Base-by-base conservation (phyloP, 169 alveolate species). In the Plasmodium berghei region DNA sequence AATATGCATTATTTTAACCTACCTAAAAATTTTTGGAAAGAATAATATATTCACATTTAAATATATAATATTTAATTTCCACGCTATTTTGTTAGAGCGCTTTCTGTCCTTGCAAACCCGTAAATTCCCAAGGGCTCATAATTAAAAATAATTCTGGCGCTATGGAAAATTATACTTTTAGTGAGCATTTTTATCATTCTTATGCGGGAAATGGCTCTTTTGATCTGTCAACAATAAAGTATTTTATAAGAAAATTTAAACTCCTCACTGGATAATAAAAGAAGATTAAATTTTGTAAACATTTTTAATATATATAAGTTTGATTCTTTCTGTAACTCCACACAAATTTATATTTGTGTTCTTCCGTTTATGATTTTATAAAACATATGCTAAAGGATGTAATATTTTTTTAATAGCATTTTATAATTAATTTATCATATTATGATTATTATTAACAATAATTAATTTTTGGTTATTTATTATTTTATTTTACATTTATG, bases 171-270 rank as follows among this genome's bases (percentile, higher is more conserved):
- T 75, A 40, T 55, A 70, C 49, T 75, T 75, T 75, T 52, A 75
- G 77, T 40, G 89, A 75, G 9, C 89, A 75, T 67, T 75, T 75
- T 64, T 75, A 75, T 56, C 89, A 75, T 75, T 75, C 89, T 10
- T 63, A 75, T 34, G 89, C 89, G 14, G 89, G 89, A 5, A 62
- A 70, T n/a, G 89, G 89, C 14, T n/a, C 74, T 26, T 63, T 48
- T 75, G 59, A 49, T 34, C 42, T 58, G 56, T 75, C 89, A 22
- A 62, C 89, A 49, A 26, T 64, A 48, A 45, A 54, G 16, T 46
- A 64, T 67, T 45, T 75, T 12, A 45, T 49, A 40, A 62, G 66
- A 5, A 26, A 49, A 75, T 34, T 62, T 42, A 75, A 75, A 70
- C 14, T 18, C 72, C 10, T 49, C 12, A 20, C 28, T 22, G 75